These are phyloP conservation scores for Artemisia argyi DNA, from an alignment of 129 eudicot genomes.

Conservation along the genomic window DNA sequence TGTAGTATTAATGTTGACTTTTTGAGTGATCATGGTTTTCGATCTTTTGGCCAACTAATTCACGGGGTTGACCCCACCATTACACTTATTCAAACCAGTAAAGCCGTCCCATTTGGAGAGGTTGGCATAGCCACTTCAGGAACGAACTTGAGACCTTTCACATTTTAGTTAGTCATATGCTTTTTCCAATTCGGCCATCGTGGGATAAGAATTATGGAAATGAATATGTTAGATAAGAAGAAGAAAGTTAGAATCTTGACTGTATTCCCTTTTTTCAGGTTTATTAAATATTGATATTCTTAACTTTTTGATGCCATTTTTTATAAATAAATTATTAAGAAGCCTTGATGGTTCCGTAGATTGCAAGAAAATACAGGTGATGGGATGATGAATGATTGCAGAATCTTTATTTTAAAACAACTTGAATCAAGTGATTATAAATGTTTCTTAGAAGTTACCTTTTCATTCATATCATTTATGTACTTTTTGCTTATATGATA, in stretches of 20 bases:
- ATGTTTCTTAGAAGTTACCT: too few species aligned
- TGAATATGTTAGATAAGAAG: background rate
- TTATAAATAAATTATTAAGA: background rate
- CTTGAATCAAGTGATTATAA: background rate
- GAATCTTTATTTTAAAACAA: background rate
- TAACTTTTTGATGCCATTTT: background rate
- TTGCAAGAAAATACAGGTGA: conserved; percentile 18
- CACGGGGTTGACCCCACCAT: too few species aligned
- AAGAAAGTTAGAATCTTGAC: conserved; percentile 9
- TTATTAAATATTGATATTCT: too few species aligned
- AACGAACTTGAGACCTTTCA: too few species aligned
- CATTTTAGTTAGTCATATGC: too few species aligned
- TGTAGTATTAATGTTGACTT: too few species aligned
- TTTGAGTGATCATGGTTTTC: too few species aligned
- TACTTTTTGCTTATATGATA: conserved; percentile 11
- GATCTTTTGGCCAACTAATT: too few species aligned
- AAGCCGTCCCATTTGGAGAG: too few species aligned
- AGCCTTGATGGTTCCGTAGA: background rate
- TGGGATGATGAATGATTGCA: conserved; percentile 13
- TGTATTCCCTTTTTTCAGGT: background rate
- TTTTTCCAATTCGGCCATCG: too few species aligned
- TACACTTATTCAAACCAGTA: too few species aligned
- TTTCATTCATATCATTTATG: conserved; percentile 8
- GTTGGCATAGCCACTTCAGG: too few species aligned
- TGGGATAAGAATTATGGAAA: background rate